phyloP scores from a whole-genome alignment of 1,139 yeast genomes.

The Wickerhamomyces sp. region DNA sequence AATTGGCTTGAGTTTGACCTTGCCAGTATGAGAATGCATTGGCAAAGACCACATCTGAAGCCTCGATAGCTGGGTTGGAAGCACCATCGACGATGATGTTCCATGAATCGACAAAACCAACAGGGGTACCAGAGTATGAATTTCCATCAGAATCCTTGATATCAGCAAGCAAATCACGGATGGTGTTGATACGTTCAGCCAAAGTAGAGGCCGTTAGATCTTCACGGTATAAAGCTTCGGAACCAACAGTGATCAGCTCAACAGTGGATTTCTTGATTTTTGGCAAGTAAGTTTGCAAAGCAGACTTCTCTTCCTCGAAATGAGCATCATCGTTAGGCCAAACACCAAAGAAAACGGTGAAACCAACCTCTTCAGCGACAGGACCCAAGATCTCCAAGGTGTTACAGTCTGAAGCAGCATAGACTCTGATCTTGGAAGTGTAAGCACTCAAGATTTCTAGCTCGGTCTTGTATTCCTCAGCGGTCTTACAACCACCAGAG shows the following conservation, averaged over 20 bases:
- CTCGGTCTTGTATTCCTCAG: slow-evolving; percentile 63
- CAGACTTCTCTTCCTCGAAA: slow-evolving; percentile 62
- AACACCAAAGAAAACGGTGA: slow-evolving; percentile 68
- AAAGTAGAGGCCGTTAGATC: slow-evolving; percentile 68
- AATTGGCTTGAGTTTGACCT: slow-evolving; percentile 78
- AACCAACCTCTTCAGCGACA: slow-evolving; percentile 72
- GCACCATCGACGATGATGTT: slow-evolving; percentile 79
- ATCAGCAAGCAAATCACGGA: slow-evolving; percentile 49
- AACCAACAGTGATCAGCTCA: slow-evolving; percentile 77
- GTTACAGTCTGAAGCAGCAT: slow-evolving; percentile 85
- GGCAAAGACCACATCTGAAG: slow-evolving; percentile 80
- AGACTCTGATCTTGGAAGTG: slow-evolving; percentile 66
- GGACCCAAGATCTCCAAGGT: slow-evolving; percentile 80
- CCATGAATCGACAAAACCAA: slow-evolving; percentile 97
- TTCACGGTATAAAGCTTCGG: slow-evolving; percentile 85
- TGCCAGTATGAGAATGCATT: slow-evolving; percentile 99
- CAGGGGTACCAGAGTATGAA: slow-evolving; percentile 64
- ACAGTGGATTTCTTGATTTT: slow-evolving; percentile 60
- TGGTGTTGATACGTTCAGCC: slow-evolving; percentile 55
- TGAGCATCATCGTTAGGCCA: slow-evolving; percentile 88
- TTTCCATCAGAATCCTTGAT: slow-evolving; percentile 79
- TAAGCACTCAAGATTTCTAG: slow-evolving; percentile 50
- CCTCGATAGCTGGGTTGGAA: slow-evolving; percentile 63
- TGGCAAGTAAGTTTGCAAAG: slow-evolving; percentile 67
- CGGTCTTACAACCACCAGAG: slow-evolving; percentile 66